Conservation (phyloP, 495 filamentous ascomycete species). For the Acidiella bohemica region DNA sequence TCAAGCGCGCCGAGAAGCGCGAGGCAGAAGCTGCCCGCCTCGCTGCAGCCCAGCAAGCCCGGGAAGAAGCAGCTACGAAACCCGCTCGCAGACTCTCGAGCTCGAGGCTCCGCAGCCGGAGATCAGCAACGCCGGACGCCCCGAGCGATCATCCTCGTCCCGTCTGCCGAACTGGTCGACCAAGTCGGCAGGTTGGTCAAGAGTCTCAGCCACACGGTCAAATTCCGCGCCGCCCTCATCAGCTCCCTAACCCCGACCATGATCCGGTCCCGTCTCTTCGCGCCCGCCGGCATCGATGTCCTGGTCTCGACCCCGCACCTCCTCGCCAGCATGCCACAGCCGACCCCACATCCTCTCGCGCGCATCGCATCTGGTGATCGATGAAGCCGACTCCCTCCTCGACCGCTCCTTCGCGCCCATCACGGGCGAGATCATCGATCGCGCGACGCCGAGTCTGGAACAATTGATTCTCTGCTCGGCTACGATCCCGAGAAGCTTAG, state of each 20-base stretch:
- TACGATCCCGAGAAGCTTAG: slow-evolving; percentile 81
- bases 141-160: slow-evolving; percentile 74
- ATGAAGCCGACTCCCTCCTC: slow-evolving; percentile 90
- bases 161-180: slow-evolving; percentile 81
- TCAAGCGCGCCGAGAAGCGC: slow-evolving; percentile 62
- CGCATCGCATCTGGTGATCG: slow-evolving; percentile 73
- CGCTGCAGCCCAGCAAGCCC: slow-evolving; percentile 34
- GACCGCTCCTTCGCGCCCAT: slow-evolving; percentile 79
- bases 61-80: slow-evolving; percentile 28
- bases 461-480: slow-evolving; percentile 94
- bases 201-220: slow-evolving; percentile 62
- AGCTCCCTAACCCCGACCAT: slow-evolving; percentile 63
- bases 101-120: slow-evolving; percentile 42
- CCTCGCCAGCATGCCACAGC: slow-evolving; percentile 67
- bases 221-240: slow-evolving; percentile 66
- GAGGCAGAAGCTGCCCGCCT: slow-evolving; percentile 39
- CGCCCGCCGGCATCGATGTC: slow-evolving; percentile 68
- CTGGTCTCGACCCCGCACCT: slow-evolving; percentile 81
- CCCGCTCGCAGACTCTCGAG: slow-evolving; percentile 24
- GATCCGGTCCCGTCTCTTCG: slow-evolving; percentile 78
- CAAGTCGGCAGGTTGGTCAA: slow-evolving; percentile 75
- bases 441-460: slow-evolving; percentile 58
- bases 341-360: slow-evolving; percentile 79
- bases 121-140: slow-evolving; percentile 61
- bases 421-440: slow-evolving; percentile 68